Evolutionary conservation across 352 stramenopile genomes (phyloP).

Genomic region (Pythium dissotocum): DNA sequence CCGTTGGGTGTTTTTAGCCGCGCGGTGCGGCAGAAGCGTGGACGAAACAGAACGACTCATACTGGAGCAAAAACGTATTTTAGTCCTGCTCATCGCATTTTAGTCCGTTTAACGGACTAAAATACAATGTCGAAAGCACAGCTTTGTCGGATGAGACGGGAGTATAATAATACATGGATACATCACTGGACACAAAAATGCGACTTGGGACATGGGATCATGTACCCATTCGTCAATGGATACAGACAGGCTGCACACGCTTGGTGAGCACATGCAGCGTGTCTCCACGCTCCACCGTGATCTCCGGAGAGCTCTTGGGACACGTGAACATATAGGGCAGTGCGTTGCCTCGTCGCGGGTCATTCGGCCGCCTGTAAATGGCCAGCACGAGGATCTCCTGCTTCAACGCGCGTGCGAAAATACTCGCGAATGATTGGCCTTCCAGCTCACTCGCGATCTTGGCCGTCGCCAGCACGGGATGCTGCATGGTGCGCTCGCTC

Average conservation of each 20-base stretch:
- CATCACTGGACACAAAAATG: conserved; percentile 2
- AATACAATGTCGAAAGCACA: no score
- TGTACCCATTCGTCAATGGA: conserved; percentile 24
- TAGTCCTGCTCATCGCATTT: not conserved
- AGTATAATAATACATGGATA: conserved; percentile 7
- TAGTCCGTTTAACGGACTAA: not conserved
- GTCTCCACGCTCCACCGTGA: conserved; percentile 41
- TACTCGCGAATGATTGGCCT: conserved; percentile 36
- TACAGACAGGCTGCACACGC: conserved; percentile 27
- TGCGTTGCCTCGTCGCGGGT: conserved; percentile 39
- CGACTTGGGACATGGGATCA: not conserved
- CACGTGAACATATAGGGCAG: conserved; percentile 63
- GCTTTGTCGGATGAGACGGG: not conserved
- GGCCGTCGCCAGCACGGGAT: conserved; percentile 38
- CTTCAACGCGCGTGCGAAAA: conserved; percentile 44
- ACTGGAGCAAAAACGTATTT: not conserved
- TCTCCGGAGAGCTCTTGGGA: conserved; percentile 28
- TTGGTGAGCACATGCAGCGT: conserved; percentile 45
- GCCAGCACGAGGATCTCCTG: conserved; percentile 48
- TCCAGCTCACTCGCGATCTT: conserved; percentile 37
- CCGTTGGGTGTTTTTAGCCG: not conserved
- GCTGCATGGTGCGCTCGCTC: conserved; percentile 11
- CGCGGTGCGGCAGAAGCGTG: not conserved
- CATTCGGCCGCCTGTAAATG: conserved; percentile 45
- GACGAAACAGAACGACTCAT: not conserved